phyloP scores from a whole-genome alignment of 2,329 filamentous ascomycete genomes.

The Phaeosphaeria sp. region DNA sequence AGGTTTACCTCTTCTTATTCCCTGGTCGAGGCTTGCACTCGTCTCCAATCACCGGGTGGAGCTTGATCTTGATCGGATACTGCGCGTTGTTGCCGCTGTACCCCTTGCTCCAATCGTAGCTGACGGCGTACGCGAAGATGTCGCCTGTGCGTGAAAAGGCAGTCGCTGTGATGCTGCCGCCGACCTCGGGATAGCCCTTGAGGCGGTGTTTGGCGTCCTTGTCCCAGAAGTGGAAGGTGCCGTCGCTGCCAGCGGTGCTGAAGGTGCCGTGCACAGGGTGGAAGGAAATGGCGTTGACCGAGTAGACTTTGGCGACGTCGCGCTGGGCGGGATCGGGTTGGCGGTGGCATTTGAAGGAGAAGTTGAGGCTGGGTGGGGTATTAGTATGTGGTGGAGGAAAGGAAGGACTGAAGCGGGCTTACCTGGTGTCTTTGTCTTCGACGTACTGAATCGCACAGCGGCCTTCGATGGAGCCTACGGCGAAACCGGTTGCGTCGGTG shows the following conservation, averaged over 20 bases:
- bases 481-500: conserved; percentile 87
- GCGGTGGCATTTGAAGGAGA: conserved; percentile 99
- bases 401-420: conserved; percentile 11
- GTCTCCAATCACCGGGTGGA: conserved; percentile 56
- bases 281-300: conserved; percentile 97
- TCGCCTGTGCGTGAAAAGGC: conserved; percentile 87
- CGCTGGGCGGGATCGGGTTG: conserved; percentile 68
- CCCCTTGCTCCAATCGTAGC: conserved; percentile 99
- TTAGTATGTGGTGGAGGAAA: conserved; percentile 13
- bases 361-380: conserved; percentile 69
- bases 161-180: conserved; percentile 84
- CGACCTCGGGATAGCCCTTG: conserved; percentile 69
- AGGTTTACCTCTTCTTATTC: conserved; percentile 53
- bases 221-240: conserved; percentile 97
- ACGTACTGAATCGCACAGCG: conserved; percentile 98
- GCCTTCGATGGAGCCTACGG: conserved; percentile 94
- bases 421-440: conserved; percentile 87
- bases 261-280: conserved; percentile 98
- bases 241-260: conserved; percentile 92
- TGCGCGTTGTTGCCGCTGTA: conserved; percentile 79
- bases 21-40: conserved; percentile 59
- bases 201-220: conserved; percentile 61
- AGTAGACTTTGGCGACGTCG: conserved; percentile 86
- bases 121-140: conserved; percentile 71
- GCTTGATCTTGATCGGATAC: conserved; percentile 58